Conservation (phyloP, 768 basidiomycete species). For the Leccinum boreale region DNA sequence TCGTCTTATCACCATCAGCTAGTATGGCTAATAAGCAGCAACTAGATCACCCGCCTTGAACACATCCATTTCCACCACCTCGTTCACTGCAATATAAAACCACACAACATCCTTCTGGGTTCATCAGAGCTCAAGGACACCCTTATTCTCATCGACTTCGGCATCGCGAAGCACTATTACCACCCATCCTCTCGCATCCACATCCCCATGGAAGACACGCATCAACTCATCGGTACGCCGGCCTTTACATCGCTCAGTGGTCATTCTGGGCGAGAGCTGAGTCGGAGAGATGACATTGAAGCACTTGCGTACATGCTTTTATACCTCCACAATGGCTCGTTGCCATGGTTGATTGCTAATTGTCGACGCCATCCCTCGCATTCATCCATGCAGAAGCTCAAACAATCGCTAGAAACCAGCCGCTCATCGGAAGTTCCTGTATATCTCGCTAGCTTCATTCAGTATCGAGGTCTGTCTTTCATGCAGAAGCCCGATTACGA, state of each 20-base stretch:
- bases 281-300: not conserved
- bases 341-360: not conserved
- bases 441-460: too few relatives aligned
- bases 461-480: too few relatives aligned
- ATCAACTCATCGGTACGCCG: not conserved
- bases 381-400: too few relatives aligned
- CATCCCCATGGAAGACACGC: not conserved
- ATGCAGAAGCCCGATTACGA: too few relatives aligned
- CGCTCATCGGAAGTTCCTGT: too few relatives aligned
- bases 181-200: not conserved
- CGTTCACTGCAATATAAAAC: not conserved
- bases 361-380: too few relatives aligned
- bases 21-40: too few relatives aligned
- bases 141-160: not conserved
- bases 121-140: not conserved
- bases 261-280: not conserved
- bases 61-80: not conserved
- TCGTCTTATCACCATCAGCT: too few relatives aligned
- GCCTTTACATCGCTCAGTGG: not conserved
- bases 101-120: not conserved
- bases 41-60: not conserved
- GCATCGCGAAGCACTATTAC: not conserved
- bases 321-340: not conserved
- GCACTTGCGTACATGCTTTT: not conserved
- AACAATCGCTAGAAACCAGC: too few relatives aligned